Percentiles rank a stretch among this genome's conserved stretches.
Conservation (phyloP, 2,329 filamentous ascomycete genomes). For the Xylaria hypoxylon region DNA sequence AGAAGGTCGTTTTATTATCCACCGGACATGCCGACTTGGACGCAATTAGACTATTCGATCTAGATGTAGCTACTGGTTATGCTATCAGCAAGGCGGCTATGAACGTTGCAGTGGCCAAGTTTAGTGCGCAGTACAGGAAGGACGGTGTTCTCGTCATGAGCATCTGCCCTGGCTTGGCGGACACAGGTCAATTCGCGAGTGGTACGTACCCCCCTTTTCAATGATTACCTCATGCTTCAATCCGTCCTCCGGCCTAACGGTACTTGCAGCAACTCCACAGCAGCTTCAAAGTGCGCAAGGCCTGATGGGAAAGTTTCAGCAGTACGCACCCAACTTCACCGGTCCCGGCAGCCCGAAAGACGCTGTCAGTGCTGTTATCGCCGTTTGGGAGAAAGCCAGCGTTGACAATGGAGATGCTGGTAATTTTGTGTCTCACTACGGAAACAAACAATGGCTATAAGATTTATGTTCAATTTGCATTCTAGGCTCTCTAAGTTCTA, state of each 20-base stretch:
- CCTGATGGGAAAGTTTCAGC: background rate
- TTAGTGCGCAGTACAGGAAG: constrained; percentile 4
- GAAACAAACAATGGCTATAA: constrained; percentile 22
- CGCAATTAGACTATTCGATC: constrained; percentile 51
- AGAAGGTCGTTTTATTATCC: constrained; percentile 52
- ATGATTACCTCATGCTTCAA: background rate
- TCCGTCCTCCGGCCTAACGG: background rate
- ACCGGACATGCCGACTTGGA: constrained; percentile 67
- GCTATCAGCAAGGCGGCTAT: constrained; percentile 52
- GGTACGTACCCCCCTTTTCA: background rate
- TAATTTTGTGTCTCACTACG: constrained; percentile 8
- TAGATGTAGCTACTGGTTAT: constrained; percentile 54
- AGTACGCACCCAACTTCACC: constrained; percentile 11
- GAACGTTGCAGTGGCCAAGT: constrained; percentile 33
- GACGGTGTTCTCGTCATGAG: constrained; percentile 16
- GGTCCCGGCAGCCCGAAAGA: background rate
- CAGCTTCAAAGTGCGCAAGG: background rate
- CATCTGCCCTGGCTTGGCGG: constrained; percentile 9
- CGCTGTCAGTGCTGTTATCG: background rate
- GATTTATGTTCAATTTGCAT: background rate
- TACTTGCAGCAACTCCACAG: constrained; percentile 8
- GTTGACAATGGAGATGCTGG: constrained; percentile 11
- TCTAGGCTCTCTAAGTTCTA: background rate
- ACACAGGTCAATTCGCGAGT: background rate
- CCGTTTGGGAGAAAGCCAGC: constrained; percentile 1